Base-by-base conservation (phyloP, 2,329 filamentous ascomycete species). In the Aspergillus quadrilineatus region DNA sequence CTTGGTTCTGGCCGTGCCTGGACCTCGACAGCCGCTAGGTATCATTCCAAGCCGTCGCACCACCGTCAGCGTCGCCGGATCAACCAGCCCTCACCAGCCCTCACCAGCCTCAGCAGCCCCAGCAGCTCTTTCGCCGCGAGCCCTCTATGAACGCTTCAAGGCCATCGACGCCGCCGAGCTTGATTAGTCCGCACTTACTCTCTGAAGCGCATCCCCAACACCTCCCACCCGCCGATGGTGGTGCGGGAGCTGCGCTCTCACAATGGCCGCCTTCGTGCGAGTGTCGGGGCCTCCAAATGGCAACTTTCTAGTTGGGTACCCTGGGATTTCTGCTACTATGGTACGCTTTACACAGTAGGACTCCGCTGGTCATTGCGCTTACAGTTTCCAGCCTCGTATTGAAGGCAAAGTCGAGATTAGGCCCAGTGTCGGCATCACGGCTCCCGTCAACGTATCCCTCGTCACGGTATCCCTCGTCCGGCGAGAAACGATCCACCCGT, bases 361-460 rank as follows among this genome's bases (percentile, higher is more conserved):
- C 4, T 12, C 26, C n/a, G 29, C n/a, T 47, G 37, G 5, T 10
- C 15, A 46, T 26, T 44, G 48, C 26, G 44, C 55, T 50, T 14
- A 56, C 46, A 28, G 51, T 46, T 59, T 39, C 70, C 54, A 97
- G 91, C 94, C 94, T 69, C 89, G 94, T 72, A 93, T 99, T 78
- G 93, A 97, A 81, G 94, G 94, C 67, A 96, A 94, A 73, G 94
- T 99, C 72, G 94, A 97, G 78, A 94, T 99, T 67, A 86, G 94
- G 59, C 94, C 94, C 42, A 87, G 86, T 53, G 82, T 88, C 60
- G 93, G 94, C 59, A 87, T 89, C 67, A 93, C 92, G 15, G 92
- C 92, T 66, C 92, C 94, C 42, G 92, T 97, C 67, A 85, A 89
- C 70, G 82, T 99, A 69, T 97, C 92, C 48, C 85, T 97, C 64